phyloP scores from a whole-genome alignment of 163 green algal genomes.

The Trebouxia gelatinosa region DNA sequence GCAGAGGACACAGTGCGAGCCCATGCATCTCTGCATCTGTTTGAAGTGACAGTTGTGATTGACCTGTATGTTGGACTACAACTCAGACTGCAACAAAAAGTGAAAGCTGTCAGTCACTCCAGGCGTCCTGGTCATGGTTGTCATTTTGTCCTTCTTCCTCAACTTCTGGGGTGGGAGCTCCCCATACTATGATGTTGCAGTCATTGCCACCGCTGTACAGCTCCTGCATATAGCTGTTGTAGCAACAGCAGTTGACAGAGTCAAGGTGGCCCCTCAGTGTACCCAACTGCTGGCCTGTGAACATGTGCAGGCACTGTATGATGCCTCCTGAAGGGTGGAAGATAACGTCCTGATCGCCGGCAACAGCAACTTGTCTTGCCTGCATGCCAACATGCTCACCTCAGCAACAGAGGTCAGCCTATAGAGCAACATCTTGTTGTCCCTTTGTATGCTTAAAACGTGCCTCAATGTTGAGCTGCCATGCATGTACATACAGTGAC shows the following conservation, averaged over 20 bases:
- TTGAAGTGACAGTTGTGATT: neutral
- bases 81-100: no score
- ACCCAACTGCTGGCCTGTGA: constrained; percentile 45
- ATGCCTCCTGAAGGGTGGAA: constrained; percentile 74
- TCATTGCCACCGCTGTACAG: constrained; percentile 76
- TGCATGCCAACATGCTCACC: constrained; percentile 6
- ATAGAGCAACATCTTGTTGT: no score
- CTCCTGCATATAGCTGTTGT: constrained; percentile 56
- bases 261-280: constrained; percentile 66
- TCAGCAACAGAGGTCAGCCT: no score
- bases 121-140: constrained; percentile 48
- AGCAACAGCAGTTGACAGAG: constrained; percentile 69
- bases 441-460: no score
- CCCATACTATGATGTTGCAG: constrained; percentile 67
- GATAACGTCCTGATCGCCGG: constrained; percentile 53
- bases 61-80: no score
- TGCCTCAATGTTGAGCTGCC: no score
- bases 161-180: constrained; percentile 1
- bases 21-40: neutral
- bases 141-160: neutral
- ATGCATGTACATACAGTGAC: no score
- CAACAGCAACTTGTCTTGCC: constrained; percentile 62
- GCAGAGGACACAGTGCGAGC: no score
- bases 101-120: constrained; percentile 48
- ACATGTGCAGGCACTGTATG: constrained; percentile 61